Evolutionary conservation across 257 asterid genomes (phyloP), one percentile per base, ranked within the genome.

Genomic region (Salvia hispanica): DNA sequence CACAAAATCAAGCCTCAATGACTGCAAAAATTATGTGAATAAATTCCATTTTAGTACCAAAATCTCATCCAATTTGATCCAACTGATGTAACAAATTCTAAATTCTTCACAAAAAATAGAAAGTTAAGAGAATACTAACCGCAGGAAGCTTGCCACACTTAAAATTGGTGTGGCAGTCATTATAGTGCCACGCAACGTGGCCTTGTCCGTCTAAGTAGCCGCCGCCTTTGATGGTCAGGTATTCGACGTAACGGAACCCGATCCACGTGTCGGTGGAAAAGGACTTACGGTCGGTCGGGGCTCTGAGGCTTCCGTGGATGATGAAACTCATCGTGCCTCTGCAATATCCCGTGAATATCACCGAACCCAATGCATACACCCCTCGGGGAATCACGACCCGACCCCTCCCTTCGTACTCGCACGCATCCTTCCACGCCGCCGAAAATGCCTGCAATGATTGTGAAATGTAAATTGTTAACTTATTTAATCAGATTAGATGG

Each of bases 201-300:
- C 98, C 96, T 63, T 82, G 87, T 4, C 96, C 96, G 42, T 91
- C 95, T 78, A 89, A 78, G 60, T 12, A 48, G 0, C 98, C 98
- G 13, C 96, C 87, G 8, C 98, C 97, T 40, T 71, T 61, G 13
- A 91, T 75, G 10, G 66, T 76, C 71, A 91, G 46, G 14, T 56
- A 16, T 10, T 81, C 55, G n/a, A 91, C 28, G 25, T 82, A 82
- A 5, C 71, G 85, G 65, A 91, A 91, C 8, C 80, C 89, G 18
- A 91, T 89, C 98, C 98, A 91, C 0, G 90, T 84, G 25, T 81
- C 52, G 0, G 64, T 47, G 8, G 37, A 59, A 58, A 83, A 75
- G 34, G 34, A n/a, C 1, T 44, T 9, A 0, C 81, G 83, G 13
- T 76, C 63, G 16, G 79, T 69, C 0, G 95, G 81, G 62, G 96